Evolutionary conservation across 2,329 filamentous ascomycete genomes (phyloP).

Genomic region (Beauveria asiatica): DNA sequence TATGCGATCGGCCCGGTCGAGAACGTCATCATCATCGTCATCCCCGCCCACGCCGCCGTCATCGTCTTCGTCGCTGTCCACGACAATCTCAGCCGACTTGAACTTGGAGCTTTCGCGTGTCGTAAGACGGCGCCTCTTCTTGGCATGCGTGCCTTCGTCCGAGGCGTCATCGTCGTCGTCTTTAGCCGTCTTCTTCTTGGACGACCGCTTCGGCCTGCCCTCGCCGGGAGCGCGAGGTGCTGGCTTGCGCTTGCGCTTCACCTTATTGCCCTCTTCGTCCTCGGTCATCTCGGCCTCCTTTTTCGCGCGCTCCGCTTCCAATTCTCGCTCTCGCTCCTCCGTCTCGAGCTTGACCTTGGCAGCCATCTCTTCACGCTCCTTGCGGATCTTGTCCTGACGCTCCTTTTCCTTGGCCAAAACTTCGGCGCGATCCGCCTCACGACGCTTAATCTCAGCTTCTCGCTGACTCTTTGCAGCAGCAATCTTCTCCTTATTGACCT

Average conservation of each 20-base stretch:
- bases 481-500: conserved; percentile 83
- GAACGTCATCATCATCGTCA: conserved; percentile 30
- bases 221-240: conserved; percentile 30
- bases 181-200: conserved; percentile 37
- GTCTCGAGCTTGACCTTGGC: conserved; percentile 68
- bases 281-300: conserved; percentile 69
- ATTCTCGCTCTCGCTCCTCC: conserved; percentile 63
- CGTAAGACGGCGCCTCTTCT: conserved; percentile 53
- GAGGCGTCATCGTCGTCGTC: conserved; percentile 34
- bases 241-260: conserved; percentile 66
- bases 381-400: conserved; percentile 71
- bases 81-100: conserved; percentile 79
- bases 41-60: conserved; percentile 19
- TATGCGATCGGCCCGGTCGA: conserved; percentile 38
- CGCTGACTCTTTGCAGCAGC: conserved; percentile 70
- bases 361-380: conserved; percentile 73
- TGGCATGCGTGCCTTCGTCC: conserved; percentile 38
- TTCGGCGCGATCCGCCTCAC: conserved; percentile 67
- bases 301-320: conserved; percentile 33
- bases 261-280: conserved; percentile 70
- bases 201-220: conserved; percentile 32
- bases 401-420: conserved; percentile 63
- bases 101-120: conserved; percentile 54
- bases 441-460: conserved; percentile 68
- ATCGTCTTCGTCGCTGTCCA: conserved; percentile 61